Evolutionary conservation across 1,139 yeast species (phyloP).

Genomic region (Candida labiduridarum): DNA sequence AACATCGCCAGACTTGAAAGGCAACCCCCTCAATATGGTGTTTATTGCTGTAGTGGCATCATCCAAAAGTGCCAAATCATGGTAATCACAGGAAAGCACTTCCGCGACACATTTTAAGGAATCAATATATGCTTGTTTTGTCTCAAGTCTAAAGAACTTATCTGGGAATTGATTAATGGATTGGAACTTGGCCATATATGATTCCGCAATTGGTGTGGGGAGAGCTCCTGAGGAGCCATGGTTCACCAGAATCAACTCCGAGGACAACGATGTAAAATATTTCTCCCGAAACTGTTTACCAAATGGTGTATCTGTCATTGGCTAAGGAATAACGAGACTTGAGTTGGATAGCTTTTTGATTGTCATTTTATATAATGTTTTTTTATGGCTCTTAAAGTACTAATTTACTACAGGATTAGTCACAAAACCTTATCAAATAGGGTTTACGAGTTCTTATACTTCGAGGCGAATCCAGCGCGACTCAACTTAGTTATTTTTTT

Average conservation of each 20-base stretch:
- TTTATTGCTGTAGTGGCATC: constrained; percentile 70
- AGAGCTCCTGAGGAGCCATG: not conserved
- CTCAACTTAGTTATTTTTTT: too few relatives aligned
- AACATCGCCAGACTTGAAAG: constrained; percentile 55
- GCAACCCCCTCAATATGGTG: constrained; percentile 56
- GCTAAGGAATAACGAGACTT: not conserved
- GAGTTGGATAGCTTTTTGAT: too few relatives aligned
- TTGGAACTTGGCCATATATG: not conserved
- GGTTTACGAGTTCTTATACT: too few relatives aligned
- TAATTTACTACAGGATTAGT: too few relatives aligned
- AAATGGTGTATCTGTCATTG: constrained; percentile 1
- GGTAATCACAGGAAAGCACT: constrained; percentile 45
- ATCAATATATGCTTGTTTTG: constrained; percentile 24
- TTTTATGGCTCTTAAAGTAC: too few relatives aligned
- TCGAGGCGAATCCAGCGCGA: too few relatives aligned
- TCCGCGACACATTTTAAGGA: constrained; percentile 38
- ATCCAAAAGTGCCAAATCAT: constrained; percentile 50
- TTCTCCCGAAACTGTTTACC: constrained; percentile 1
- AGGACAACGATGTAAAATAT: not conserved
- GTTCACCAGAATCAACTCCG: not conserved
- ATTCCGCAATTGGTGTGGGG: not conserved
- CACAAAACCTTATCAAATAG: too few relatives aligned
- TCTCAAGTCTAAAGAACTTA: constrained; percentile 27
- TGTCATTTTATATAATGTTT: too few relatives aligned
- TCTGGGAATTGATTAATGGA: constrained; percentile 31